Base-by-base conservation (phyloP, 2,329 filamentous ascomycete species). In the Fusarium fujikuroi region DNA sequence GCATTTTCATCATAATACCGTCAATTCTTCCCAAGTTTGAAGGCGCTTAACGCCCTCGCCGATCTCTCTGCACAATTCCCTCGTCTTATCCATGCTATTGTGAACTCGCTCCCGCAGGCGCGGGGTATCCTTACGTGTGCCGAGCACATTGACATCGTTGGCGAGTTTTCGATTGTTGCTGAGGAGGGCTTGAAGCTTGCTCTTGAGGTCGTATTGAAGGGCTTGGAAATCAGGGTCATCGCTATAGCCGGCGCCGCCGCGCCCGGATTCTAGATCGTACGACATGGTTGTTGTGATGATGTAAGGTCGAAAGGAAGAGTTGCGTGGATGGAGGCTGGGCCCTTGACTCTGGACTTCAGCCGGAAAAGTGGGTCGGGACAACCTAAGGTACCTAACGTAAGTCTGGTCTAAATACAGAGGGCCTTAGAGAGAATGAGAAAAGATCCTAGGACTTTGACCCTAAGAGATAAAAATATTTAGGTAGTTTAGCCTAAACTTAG, bases 1-100 rank as follows among this genome's bases (percentile, higher is more conserved):
- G 40, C 39, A 47, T 43, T 50, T 50, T 15, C 32, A 32, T 32
- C 32, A 32, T 32, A 32, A 75, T 87, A 95, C 92, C 80, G 92
- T 93, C 58, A 94, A 91, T 79, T 95, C 94, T 80, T 91, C 93
- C 95, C 90, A 98, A 44, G 89, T 89, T 81, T 97, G 93, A 52
- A 98, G 89, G 83, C 92, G 95, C 90, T 98, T 98, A 74, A 99
- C 88, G 10, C 95, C 95, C 79, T 98, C 95, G 74, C 94, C 96
- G 69, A 97, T 93, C 63, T 96, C 93, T 83, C 95, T 95, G 87
- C 98, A 98, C 64, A 92, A 90, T 63, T 92, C 89, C 64, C 93
- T 91, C 37, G 95, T 95, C 84, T 97, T 95, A 75, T 97, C 93
- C 62, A 98, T 89, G 15, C 95, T 87, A 77, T 93, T 92, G 80